A percentile compares a stretch with the other conserved stretches of the same genome.
Conservation (phyloP, 768 basidiomycete genomes). For the Russula brevipes region DNA sequence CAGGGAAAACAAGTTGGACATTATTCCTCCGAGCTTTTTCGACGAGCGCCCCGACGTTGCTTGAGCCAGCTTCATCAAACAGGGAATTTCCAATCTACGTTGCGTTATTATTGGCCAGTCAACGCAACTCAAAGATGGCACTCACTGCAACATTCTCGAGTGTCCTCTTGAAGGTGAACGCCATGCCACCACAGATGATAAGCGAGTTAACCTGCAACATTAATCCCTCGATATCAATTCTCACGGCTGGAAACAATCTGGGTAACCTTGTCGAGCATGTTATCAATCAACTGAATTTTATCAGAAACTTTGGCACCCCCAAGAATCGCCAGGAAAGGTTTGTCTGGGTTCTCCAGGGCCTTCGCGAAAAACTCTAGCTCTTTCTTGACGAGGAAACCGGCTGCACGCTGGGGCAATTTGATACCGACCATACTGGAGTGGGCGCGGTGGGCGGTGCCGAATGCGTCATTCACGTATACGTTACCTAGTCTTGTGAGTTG, state of each 20-base stretch:
- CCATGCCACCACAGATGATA: slow-evolving; percentile 98
- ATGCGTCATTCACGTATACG: slow-evolving; percentile 97
- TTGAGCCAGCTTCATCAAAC: slow-evolving; percentile 83
- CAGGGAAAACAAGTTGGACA: slow-evolving; percentile 92
- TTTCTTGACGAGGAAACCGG: slow-evolving; percentile 97
- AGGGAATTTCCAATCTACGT: slow-evolving; percentile 88
- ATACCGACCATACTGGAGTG: slow-evolving; percentile 99
- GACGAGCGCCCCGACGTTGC: slow-evolving; percentile 77
- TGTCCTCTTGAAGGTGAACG: slow-evolving; percentile 98
- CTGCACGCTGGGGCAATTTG: slow-evolving; percentile 84
- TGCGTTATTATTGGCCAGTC: background rate
- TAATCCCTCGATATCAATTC: slow-evolving; percentile 2
- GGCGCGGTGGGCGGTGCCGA: slow-evolving; percentile 96
- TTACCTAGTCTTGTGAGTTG: slow-evolving; percentile 88
- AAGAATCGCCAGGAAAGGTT: slow-evolving; percentile 96
- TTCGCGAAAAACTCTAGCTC: slow-evolving; percentile 99
- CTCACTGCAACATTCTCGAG: slow-evolving; percentile 70
- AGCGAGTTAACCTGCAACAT: slow-evolving; percentile 75
- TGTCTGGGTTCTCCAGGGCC: slow-evolving; percentile 88
- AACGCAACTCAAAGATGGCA: slow-evolving; percentile 12
- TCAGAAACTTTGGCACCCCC: slow-evolving; percentile 99
- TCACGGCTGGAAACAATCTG: background rate
- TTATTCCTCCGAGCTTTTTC: slow-evolving; percentile 90
- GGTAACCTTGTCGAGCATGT: slow-evolving; percentile 92
- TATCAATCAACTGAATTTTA: slow-evolving; percentile 98